phyloP scores from a whole-genome alignment of 2,329 filamentous ascomycete species.

The Mariannaea elegans region DNA sequence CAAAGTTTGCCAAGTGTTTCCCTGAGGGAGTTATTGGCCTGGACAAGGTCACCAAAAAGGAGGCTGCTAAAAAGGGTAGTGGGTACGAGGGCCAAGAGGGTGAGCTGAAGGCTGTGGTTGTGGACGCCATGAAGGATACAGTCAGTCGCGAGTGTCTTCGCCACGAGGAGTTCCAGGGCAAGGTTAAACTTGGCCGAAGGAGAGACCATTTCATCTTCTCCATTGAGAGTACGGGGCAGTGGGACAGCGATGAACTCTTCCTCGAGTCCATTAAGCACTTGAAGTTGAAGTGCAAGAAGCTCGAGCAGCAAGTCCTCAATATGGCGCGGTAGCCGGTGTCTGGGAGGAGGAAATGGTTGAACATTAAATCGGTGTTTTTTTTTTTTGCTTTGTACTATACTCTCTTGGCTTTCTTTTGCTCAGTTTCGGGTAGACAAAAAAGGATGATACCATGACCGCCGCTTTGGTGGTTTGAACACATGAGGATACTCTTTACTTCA shows the following conservation, averaged over 20 bases:
- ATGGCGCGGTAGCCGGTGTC: conserved; percentile 60
- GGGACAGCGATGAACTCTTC: conserved; percentile 93
- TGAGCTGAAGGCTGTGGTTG: conserved; percentile 87
- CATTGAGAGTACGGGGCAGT: conserved; percentile 94
- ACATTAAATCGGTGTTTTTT: conserved; percentile 17
- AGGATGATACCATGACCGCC: conserved; percentile 47
- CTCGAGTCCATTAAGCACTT: conserved; percentile 86
- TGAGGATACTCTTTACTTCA: conserved; percentile 8
- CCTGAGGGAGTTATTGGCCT: conserved; percentile 86
- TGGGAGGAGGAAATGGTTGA: conserved; percentile 1
- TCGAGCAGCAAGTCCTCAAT: conserved; percentile 75
- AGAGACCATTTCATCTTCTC: conserved; percentile 98
- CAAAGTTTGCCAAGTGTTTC: conserved; percentile 92
- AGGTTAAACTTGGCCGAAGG: conserved; percentile 90
- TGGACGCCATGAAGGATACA: conserved; percentile 90
- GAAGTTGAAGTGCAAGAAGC: conserved; percentile 81
- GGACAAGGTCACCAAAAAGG: conserved; percentile 73
- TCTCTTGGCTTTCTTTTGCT: conserved; percentile 31
- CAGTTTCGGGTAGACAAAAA: conserved; percentile 43
- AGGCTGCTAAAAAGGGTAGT: conserved; percentile 66
- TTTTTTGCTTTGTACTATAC: conserved; percentile 37
- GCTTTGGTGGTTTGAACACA: conserved; percentile 22
- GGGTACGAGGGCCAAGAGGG: conserved; percentile 80
- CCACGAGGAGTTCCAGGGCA: conserved; percentile 92
- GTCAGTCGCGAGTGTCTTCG: conserved; percentile 92